Conservation (phyloP, 345 rosid genomes). For the Firmiana major region DNA sequence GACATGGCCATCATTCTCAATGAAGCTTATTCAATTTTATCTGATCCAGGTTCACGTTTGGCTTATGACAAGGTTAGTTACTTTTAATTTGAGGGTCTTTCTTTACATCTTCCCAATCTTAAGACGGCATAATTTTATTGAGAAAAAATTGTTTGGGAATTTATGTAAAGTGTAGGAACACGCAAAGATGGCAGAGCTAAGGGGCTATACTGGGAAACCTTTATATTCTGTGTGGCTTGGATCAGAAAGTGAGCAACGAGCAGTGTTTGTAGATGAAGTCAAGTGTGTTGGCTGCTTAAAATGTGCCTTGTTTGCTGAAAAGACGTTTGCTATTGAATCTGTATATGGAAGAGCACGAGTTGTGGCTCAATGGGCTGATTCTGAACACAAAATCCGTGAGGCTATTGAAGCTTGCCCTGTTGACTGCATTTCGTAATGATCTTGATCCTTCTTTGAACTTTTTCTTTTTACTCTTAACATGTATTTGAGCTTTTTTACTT, state of each 20-base stretch:
- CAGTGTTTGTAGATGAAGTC: slow-evolving; percentile 84
- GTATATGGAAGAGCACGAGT: slow-evolving; percentile 83
- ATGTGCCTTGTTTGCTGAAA: slow-evolving; percentile 78
- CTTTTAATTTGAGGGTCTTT: not conserved
- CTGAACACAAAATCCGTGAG: slow-evolving; percentile 60
- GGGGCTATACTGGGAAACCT: slow-evolving; percentile 77
- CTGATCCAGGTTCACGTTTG: slow-evolving; percentile 59
- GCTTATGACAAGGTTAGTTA: slow-evolving; percentile 73
- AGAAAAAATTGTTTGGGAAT: not conserved
- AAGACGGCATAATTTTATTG: not conserved
- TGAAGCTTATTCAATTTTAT: slow-evolving; percentile 64
- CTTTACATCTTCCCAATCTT: not conserved
- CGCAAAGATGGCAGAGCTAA: slow-evolving; percentile 60
- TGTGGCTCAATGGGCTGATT: slow-evolving; percentile 95
- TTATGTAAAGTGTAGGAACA: slow-evolving; percentile 46
- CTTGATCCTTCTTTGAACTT: too few relatives aligned
- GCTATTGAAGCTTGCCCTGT: slow-evolving; percentile 82
- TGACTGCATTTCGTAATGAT: slow-evolving; percentile 78
- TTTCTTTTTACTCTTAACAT: too few relatives aligned
- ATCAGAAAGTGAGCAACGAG: slow-evolving; percentile 65
- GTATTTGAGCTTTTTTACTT: too few relatives aligned
- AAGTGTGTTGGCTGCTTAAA: slow-evolving; percentile 93
- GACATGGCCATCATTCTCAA: slow-evolving; percentile 92
- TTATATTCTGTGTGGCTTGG: slow-evolving; percentile 77
- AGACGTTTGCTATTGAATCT: slow-evolving; percentile 77